Base-by-base conservation (phyloP, 305 asterid species). In the Fraxinus velutina region DNA sequence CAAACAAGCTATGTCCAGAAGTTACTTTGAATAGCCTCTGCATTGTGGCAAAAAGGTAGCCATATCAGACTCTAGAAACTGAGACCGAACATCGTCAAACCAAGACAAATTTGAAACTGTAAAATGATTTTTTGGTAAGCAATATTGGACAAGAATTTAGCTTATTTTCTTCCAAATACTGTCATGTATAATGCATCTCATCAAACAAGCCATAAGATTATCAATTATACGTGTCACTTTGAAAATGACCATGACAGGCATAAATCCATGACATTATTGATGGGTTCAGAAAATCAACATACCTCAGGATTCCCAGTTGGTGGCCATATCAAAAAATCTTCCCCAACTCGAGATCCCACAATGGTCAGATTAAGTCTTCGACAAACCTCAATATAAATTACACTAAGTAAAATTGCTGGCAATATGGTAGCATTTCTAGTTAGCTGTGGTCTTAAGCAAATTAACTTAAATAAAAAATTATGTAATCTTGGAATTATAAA, bases 331-430 rank as follows among this genome's bases (percentile, higher is more conserved):
- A 95, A 87, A 89, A 95, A 95, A 42, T 93, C 97, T 84, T 94
- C 99, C 90, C 98, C 99, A 90, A 95, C 99, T 82, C 94, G 96
- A 86, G 99, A 93, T 86, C 99, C 98, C 82, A 93, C 95, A 79
- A 95, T 92, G 57, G 93, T 91, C 86, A 95, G 90, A 84, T 94
- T 94, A 79, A 95, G 97, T 85, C 98, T 89, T 87, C 89, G 94
- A 80, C 98, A 95, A 82, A 95, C 97, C 90, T 95, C 99, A 81
- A 95, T 94, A 32, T 95, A 95, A 76, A 94, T 92, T 79, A 94
- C 93, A 73, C 99, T 95, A 71, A 96, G 92, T 92, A 96, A 89
- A 86, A 96, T 94, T 80, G 94, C 97, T 96, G 97, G 71, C 79
- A 75, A 82, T 7, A 78, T 71, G 57, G 44, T 29, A 78, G 52